Evolutionary conservation across 2,329 filamentous ascomycete species (phyloP).

Genomic region (Aspergillus niger): DNA sequence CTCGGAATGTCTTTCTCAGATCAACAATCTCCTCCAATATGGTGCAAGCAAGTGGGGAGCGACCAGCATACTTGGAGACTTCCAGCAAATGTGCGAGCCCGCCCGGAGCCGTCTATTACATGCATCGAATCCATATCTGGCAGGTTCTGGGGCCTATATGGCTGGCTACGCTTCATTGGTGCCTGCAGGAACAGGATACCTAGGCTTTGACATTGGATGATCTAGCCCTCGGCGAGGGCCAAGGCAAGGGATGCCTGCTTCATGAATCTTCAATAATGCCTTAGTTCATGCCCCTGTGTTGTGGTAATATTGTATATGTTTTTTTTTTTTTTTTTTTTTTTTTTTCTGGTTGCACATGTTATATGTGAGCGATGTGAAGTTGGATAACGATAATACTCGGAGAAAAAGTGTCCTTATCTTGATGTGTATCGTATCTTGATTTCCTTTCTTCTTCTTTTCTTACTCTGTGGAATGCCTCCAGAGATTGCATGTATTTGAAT

Average conservation of each 20-base stretch:
- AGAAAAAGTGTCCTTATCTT: neutral
- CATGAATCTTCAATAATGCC: neutral
- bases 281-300: neutral
- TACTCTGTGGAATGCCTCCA: neutral
- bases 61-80: conserved; percentile 31
- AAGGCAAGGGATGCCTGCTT: neutral
- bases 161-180: conserved; percentile 14
- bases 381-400: neutral
- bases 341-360: neutral
- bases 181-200: conserved; percentile 15
- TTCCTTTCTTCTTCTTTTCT: neutral
- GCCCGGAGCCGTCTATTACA: conserved; percentile 30
- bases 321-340: neutral
- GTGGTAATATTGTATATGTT: neutral
- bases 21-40: conserved; percentile 36
- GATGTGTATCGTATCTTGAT: neutral
- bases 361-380: neutral
- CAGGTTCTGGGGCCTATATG: conserved; percentile 19
- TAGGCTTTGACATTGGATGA: conserved; percentile 15
- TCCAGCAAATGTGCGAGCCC: conserved; percentile 33
- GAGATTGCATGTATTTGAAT: neutral
- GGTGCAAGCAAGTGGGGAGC: conserved; percentile 40
- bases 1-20: conserved; percentile 35
- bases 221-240: conserved; percentile 1
- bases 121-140: conserved; percentile 24